These are phyloP conservation scores for Peniophora sp. DNA, from an alignment of 1,284 basidiomycete species.

Conservation along the genomic window DNA sequence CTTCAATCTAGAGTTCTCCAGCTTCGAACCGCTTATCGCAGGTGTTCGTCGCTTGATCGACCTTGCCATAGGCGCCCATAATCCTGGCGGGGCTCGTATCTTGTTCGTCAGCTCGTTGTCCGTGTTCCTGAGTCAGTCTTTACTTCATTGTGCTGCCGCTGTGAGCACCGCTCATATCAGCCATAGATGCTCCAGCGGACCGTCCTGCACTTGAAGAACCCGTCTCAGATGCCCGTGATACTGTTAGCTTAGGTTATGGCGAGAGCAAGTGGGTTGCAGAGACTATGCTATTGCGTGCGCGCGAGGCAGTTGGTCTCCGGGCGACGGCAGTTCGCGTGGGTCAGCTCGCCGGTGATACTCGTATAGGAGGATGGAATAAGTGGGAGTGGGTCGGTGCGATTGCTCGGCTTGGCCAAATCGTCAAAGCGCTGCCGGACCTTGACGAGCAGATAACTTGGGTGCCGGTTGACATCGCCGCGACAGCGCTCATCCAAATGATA, in stretches of 20 bases:
- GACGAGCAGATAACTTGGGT: conserved; percentile 18
- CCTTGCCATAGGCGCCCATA: conserved; percentile 11
- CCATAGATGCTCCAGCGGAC: conserved; percentile 4
- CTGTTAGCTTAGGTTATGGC: conserved; percentile 24
- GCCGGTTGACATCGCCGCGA: conserved; percentile 21
- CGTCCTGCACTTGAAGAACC: conserved; percentile 11
- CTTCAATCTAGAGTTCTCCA: conserved; percentile 14
- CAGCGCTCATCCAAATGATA: conserved; percentile 18
- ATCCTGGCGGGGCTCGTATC: conserved; percentile 17
- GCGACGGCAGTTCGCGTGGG: conserved; percentile 6
- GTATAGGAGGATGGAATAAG: conserved; percentile 10
- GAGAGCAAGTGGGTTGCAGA: conserved; percentile 16
- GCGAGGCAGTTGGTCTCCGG: not conserved
- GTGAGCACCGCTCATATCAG: not conserved
- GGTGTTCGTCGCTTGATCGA: conserved; percentile 13
- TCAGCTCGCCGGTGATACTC: conserved; percentile 8
- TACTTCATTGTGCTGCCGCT: not conserved
- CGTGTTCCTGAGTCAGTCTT: conserved; percentile 16
- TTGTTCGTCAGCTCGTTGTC: conserved; percentile 28
- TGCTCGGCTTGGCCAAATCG: conserved; percentile 2
- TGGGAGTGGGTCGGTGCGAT: conserved; percentile 11
- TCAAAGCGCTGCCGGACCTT: conserved; percentile 7
- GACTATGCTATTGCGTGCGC: not conserved
- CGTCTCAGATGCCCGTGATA: not conserved
- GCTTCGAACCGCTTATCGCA: conserved; percentile 13